Conservation (phyloP, 352 stramenopile species). For the Phytopythium vexans region DNA sequence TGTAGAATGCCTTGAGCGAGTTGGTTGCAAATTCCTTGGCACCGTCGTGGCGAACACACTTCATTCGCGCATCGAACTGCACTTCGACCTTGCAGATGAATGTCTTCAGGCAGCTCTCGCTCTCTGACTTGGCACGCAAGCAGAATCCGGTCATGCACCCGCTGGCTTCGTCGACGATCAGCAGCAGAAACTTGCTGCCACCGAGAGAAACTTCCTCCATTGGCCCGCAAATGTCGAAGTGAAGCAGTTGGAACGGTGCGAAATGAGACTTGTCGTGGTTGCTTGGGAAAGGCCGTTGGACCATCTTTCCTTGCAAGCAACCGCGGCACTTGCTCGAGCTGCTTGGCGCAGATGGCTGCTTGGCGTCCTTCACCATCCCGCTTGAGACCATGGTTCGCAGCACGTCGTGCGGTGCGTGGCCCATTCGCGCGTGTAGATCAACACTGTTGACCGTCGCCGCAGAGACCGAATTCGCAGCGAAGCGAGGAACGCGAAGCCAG, state of each 20-base stretch:
- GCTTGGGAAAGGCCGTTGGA: conserved; percentile 12
- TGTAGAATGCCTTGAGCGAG: too few relatives aligned
- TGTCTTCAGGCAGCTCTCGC: conserved; percentile 8
- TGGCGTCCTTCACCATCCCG: too few relatives aligned
- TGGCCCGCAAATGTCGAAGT: conserved; percentile 14
- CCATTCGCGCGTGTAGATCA: conserved; percentile 10
- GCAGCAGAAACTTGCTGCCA: too few relatives aligned
- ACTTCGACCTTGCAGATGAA: too few relatives aligned
- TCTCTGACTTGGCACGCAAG: conserved; percentile 13
- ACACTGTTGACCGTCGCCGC: too few relatives aligned
- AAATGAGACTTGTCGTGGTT: conserved; percentile 8
- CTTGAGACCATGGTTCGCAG: conserved; percentile 11
- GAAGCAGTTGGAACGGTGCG: conserved; percentile 8
- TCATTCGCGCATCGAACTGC: too few relatives aligned
- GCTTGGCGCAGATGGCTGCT: too few relatives aligned
- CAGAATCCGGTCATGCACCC: conserved; percentile 15
- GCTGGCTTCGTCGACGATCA: too few relatives aligned
- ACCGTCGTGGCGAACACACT: too few relatives aligned
- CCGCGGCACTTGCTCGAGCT: conserved; percentile 6
- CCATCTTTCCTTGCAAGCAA: conserved; percentile 19
- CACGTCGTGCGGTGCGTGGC: conserved; percentile 8
- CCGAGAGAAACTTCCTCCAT: conserved; percentile 13
- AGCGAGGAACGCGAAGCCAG: not conserved
- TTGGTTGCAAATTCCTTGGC: too few relatives aligned
- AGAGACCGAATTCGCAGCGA: not conserved